Conservation (phyloP, 148 eudicot species). For the Persicaria tinctoria region DNA sequence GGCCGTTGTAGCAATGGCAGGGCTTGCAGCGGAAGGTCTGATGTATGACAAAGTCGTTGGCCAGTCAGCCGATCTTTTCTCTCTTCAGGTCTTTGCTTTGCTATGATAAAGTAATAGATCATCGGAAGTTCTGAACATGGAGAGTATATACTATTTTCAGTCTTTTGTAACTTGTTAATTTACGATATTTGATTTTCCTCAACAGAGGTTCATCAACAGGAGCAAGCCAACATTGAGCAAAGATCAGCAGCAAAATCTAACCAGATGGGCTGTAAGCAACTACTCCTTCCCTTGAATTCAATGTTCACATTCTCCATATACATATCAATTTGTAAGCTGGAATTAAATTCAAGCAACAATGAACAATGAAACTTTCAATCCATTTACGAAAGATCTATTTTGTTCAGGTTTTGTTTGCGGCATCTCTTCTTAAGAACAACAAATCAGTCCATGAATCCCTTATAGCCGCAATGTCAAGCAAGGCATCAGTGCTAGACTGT, state of each 20-base stretch:
- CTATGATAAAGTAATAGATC: background rate
- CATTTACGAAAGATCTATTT: background rate
- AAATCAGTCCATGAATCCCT: slow-evolving; percentile 67
- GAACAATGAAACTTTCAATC: background rate
- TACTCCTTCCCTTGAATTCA: slow-evolving; percentile 1
- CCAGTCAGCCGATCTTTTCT: slow-evolving; percentile 95
- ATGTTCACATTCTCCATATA: background rate
- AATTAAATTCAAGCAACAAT: background rate
- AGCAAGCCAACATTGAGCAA: slow-evolving; percentile 67
- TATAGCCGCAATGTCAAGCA: slow-evolving; percentile 71
- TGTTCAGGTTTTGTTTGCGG: slow-evolving; percentile 74
- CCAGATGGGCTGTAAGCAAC: slow-evolving; percentile 95
- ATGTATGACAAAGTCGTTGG: slow-evolving; percentile 86
- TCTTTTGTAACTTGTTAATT: background rate
- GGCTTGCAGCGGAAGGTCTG: slow-evolving; percentile 95
- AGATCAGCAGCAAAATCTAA: slow-evolving; percentile 88
- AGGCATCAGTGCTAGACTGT: slow-evolving; percentile 75
- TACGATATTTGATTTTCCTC: slow-evolving; percentile 8
- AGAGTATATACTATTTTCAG: background rate
- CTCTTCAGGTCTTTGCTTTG: slow-evolving; percentile 61
- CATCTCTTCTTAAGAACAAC: slow-evolving; percentile 73
- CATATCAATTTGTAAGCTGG: background rate
- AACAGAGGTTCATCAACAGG: slow-evolving; percentile 87
- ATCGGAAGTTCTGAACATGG: background rate
- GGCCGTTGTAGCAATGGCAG: slow-evolving; percentile 94